Evolutionary conservation across 2,329 filamentous ascomycete species (phyloP).

Genomic region (Stachybotrys chartarum): DNA sequence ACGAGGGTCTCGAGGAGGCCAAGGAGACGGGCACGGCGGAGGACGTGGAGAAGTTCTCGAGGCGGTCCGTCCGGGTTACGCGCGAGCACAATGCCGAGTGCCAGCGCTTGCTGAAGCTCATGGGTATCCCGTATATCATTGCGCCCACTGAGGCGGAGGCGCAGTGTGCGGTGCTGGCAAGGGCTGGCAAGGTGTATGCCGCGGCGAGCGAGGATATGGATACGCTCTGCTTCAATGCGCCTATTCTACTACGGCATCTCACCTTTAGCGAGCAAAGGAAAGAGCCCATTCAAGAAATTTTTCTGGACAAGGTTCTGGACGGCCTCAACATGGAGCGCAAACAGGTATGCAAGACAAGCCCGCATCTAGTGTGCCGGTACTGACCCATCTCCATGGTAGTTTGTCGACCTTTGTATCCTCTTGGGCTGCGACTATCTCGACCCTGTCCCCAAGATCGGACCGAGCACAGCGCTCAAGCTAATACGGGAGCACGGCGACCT

Average conservation of each 20-base stretch:
- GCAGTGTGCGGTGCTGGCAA: slow-evolving; percentile 84
- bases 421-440: slow-evolving; percentile 98
- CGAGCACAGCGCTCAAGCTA: slow-evolving; percentile 83
- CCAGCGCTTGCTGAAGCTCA: slow-evolving; percentile 81
- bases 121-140: slow-evolving; percentile 93
- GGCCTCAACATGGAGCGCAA: slow-evolving; percentile 81
- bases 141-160: slow-evolving; percentile 96
- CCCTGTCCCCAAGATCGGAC: slow-evolving; percentile 89
- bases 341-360: slow-evolving; percentile 50
- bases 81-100: slow-evolving; percentile 95
- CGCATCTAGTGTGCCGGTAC: background rate
- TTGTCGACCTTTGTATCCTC: slow-evolving; percentile 95
- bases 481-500: slow-evolving; percentile 87
- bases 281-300: slow-evolving; percentile 94
- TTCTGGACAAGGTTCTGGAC: slow-evolving; percentile 77
- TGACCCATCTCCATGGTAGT: slow-evolving; percentile 41
- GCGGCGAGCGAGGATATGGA: slow-evolving; percentile 99
- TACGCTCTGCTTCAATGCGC: slow-evolving; percentile 89
- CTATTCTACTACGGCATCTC: slow-evolving; percentile 83
- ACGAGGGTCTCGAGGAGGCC: slow-evolving; percentile 84
- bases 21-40: slow-evolving; percentile 95
- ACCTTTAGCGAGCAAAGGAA: slow-evolving; percentile 97
- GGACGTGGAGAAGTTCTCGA: slow-evolving; percentile 96
- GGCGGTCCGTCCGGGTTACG: slow-evolving; percentile 90
- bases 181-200: slow-evolving; percentile 91